Evolutionary conservation across 768 basidiomycete genomes (phyloP), one percentile per base, ranked within the genome.

Genomic region (Termitomyces sp.): DNA sequence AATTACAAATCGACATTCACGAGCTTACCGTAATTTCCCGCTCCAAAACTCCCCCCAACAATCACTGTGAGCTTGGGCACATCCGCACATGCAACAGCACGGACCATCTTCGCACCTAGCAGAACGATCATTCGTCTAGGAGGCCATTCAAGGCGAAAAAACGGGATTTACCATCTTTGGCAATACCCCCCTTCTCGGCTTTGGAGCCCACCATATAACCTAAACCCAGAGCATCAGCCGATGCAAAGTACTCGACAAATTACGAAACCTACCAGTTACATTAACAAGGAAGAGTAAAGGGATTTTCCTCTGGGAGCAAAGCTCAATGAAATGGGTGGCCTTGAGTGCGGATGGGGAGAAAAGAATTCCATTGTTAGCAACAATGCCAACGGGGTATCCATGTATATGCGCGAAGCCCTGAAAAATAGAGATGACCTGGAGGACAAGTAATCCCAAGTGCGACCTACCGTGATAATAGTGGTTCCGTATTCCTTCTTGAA

Each of bases 141-240:
- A 38, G 22, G 16, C 31, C 1, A 23, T 23, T 16, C 7, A 16
- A 31, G 18, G 2, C 12, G 1, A 38, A 18, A 38, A n/a, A 31
- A 31, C 27, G 13, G 22, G 3, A 40, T 68, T 53, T 54, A 74
- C 91, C 91, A 65, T 97, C 93, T 71, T 95, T 95, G 5, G 94
- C 94, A 60, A 98, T 98, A 0, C 94, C 94, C 3, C 92, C 94
- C 62, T 82, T 83, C 72, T 98, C 94, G 18, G 95, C 95, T 60
- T 94, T 95, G 5, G 91, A 94, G 5, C 94, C 94, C 3, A 98
- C 94, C 94, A 97, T 98, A 64, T 97, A 98, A 12, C 91, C 87
- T 75, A 40, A 22, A 48, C 20, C 16, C 23, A 42, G 40, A 36
- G 15, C 33, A 6, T 66, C 48, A 64, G 44, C 36, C 50, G 35